Evolutionary conservation across 805 yeast species (phyloP), one percentile per base, ranked within the genome.

Genomic region (Saturnispora diversa): DNA sequence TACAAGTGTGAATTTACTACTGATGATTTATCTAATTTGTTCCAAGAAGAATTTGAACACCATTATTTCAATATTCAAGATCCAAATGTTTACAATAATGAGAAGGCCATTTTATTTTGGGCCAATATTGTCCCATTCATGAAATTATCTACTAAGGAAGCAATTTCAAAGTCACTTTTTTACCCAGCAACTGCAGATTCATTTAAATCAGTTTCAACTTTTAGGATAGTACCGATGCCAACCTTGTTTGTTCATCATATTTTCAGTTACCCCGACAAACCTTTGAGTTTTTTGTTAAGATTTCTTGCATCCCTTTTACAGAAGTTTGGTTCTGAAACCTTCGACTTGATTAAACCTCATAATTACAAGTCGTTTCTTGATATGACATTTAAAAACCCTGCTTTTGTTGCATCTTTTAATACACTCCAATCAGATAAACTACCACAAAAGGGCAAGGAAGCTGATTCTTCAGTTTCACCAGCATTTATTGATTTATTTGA

Each of bases 341-440:
- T 92, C 90, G 50, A 55, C 0, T 49, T 60, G 20, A 65, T 77
- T 3, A 61, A 70, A 1, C 84, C 84, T 0, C 61, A 53, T 42
- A 70, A 64, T 44, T 71, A 73, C 2, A 73, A 70, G 44, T 77
- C 75, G 44, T 63, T 79, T 32, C 56, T 82, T 38, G 87, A 80
- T 47, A 68, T 76, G 13, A 64, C 81, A 1, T 66, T 80, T 35
- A 70, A 71, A 15, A 77, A 72, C 49, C 76, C 79, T 1, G 59
- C 64, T 35, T 76, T 66, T 48, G 51, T 63, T 1, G 59, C 58
- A 13, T 61, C 56, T 38, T 52, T 79, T 22, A 46, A 46, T 5
- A 30, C 32, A 39, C 50, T 49, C 35, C 37, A 50, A 10, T 39
- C 44, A 6, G 32, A 34, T n/a, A 20, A 12, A 4, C 35, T 30